Conservation (phyloP, 192 early-diverging fungal species). For the Fimicolochytrium jonesii region DNA sequence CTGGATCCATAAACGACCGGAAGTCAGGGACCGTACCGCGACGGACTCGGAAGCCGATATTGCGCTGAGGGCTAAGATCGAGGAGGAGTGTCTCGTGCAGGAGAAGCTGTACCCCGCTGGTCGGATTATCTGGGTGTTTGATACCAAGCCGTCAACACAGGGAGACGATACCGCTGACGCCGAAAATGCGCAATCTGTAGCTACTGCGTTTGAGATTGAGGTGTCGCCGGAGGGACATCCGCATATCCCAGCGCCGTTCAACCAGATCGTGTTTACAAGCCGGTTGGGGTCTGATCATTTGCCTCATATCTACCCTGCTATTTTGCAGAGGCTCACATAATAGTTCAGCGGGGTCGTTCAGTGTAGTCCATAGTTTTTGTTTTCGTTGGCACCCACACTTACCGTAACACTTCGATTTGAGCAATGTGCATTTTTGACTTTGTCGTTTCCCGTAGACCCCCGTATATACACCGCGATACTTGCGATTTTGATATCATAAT, state of each 20-base stretch:
- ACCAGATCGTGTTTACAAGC: slow-evolving; percentile 31
- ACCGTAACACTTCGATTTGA: too few species aligned
- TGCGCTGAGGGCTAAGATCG: slow-evolving; percentile 13
- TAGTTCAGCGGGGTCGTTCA: too few species aligned
- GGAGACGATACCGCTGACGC: background rate
- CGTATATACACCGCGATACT: too few species aligned
- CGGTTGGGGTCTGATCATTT: slow-evolving; percentile 29
- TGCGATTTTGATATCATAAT: too few species aligned
- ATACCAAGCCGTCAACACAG: background rate
- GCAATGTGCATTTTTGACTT: too few species aligned
- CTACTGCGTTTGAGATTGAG: slow-evolving; percentile 16
- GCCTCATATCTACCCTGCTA: slow-evolving; percentile 24
- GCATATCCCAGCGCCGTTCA: slow-evolving; percentile 32
- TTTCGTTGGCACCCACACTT: too few species aligned
- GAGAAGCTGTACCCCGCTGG: slow-evolving; percentile 41
- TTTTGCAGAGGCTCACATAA: slow-evolving; percentile 16
- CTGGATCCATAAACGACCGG: slow-evolving; percentile 12
- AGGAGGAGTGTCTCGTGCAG: slow-evolving; percentile 13
- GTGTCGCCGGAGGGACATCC: too few species aligned
- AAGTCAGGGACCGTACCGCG: background rate
- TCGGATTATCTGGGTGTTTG: slow-evolving; percentile 31
- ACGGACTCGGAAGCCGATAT: slow-evolving; percentile 1
- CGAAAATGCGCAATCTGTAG: slow-evolving; percentile 1
- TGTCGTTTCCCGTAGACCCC: too few species aligned
- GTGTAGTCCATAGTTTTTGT: too few species aligned